Conservation (phyloP, 768 basidiomycete genomes). For the Boletellus sp. region DNA sequence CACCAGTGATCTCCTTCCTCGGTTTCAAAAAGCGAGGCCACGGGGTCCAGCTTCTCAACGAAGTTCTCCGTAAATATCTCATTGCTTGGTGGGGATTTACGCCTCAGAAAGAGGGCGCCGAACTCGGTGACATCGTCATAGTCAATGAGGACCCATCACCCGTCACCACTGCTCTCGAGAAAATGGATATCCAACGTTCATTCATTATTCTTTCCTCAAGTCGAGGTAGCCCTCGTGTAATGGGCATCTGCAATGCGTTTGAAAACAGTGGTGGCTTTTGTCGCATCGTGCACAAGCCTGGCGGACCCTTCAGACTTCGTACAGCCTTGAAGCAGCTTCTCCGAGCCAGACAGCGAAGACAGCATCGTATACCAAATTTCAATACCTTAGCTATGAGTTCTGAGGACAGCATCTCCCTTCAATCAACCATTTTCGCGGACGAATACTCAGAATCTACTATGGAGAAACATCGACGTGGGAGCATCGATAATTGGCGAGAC, state of each 20-base stretch:
- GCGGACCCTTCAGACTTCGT: conserved; percentile 74
- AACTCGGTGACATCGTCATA: conserved; percentile 68
- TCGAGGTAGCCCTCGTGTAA: conserved; percentile 60
- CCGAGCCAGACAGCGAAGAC: conserved; percentile 31
- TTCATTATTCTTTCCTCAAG: conserved; percentile 74
- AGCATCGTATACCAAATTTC: conserved; percentile 21
- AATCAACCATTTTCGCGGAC: conserved; percentile 28
- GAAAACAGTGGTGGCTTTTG: conserved; percentile 84
- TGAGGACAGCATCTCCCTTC: conserved; percentile 27
- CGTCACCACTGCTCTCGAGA: conserved; percentile 54
- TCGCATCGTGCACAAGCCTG: conserved; percentile 86
- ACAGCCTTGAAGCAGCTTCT: conserved; percentile 51
- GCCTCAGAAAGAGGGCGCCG: conserved; percentile 37
- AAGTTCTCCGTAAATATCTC: conserved; percentile 63
- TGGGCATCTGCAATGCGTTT: conserved; percentile 63
- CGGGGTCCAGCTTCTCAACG: conserved; percentile 65
- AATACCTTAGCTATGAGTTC: conserved; percentile 15
- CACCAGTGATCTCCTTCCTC: conserved; percentile 60
- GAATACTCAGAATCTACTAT: conserved; percentile 12
- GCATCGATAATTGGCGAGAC: conserved; percentile 28
- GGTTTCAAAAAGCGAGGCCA: conserved; percentile 65
- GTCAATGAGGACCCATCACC: conserved; percentile 72
- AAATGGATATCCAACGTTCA: conserved; percentile 55
- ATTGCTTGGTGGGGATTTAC: conserved; percentile 75
- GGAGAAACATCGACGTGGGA: conserved; percentile 33